These are phyloP conservation scores for Penicillium manginii DNA, from an alignment of 495 filamentous ascomycete species.

Conservation along the genomic window DNA sequence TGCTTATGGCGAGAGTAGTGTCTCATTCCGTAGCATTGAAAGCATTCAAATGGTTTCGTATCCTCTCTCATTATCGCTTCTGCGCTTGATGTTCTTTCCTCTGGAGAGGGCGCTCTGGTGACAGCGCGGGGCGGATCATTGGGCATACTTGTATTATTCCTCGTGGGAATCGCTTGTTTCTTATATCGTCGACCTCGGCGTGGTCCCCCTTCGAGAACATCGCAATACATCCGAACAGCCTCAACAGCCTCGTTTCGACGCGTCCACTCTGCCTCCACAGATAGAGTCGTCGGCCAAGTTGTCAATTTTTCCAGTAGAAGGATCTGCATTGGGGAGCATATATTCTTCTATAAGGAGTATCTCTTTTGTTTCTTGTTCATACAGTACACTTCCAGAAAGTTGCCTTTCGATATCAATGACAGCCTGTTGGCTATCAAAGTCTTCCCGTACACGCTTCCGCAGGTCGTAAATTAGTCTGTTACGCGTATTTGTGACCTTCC, in stretches of 20 bases:
- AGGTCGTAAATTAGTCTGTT: conserved; percentile 12
- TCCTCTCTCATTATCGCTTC: conserved; percentile 8
- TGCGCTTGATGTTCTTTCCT: not conserved
- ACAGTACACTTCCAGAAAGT: not conserved
- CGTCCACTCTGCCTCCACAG: conserved; percentile 10
- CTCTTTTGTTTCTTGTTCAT: conserved; percentile 10
- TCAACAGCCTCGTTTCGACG: too few species aligned
- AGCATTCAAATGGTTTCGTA: conserved; percentile 12
- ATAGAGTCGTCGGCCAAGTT: conserved; percentile 7
- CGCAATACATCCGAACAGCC: not conserved
- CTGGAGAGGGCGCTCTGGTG: not conserved
- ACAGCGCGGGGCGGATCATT: not conserved
- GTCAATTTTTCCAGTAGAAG: conserved; percentile 9
- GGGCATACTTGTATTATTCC: not conserved
- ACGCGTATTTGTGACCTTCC: conserved; percentile 10
- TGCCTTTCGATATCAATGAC: conserved; percentile 7
- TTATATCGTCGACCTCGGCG: conserved; percentile 10
- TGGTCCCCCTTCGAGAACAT: conserved; percentile 8
- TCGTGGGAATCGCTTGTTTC: not conserved
- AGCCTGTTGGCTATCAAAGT: conserved; percentile 11
- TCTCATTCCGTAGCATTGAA: conserved; percentile 22
- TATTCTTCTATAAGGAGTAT: conserved; percentile 5
- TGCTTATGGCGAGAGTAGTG: conserved; percentile 27
- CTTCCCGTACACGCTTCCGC: conserved; percentile 10
- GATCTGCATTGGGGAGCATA: conserved; percentile 7